Base-by-base conservation (phyloP, 1,284 basidiomycete species). In the Austroboletus rostrupii region DNA sequence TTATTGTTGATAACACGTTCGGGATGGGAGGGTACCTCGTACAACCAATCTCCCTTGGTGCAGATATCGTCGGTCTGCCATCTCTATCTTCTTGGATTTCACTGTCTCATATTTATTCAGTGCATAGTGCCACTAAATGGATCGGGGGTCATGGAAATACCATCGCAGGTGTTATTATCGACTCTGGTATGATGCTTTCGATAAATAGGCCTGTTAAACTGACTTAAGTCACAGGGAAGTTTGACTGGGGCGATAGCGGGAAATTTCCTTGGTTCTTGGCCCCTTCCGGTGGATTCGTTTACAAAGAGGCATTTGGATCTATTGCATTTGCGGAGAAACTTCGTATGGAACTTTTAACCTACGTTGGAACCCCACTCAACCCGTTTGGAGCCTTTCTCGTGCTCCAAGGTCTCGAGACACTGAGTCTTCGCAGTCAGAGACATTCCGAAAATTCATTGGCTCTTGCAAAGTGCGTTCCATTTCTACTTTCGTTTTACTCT, bases 1-100 rank as follows among this genome's bases (percentile, higher is more conserved):
- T 93, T 37, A 81, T 93, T 23, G 91, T 94, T 1, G 92, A 95
- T 68, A 95, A 95, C 70, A 94, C 91, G 0, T 93, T 94, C 59
- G 92, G 92, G 54, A 85, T 90, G 68, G 90, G 87, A 59, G 87
- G 83, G 44, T 51, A 54, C 37, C 33, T 56, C 39, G 67, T 87
- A 48, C 75, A 78, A 5, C 90, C 92, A 10, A 84, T 93, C 50
- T 79, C 87, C 23, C 78, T 83, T 55, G 92, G 92, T 21, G 91
- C 90, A 40, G 86, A 95, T 62, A 89, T 95, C 50, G 78, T 94
- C 53, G 70, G 80, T 81, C 36, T 32, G 75, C 66, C 17, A 13
- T 28, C 32, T n/a, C n/a, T 17, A 16, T 3, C 37, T 20, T 10
- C 11, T 20, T 20, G 13, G 17, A 11, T 13, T 14, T 13, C 4